Base-by-base conservation (phyloP, 208 protist species). In the Leptomonas pyrrhocoris region DNA sequence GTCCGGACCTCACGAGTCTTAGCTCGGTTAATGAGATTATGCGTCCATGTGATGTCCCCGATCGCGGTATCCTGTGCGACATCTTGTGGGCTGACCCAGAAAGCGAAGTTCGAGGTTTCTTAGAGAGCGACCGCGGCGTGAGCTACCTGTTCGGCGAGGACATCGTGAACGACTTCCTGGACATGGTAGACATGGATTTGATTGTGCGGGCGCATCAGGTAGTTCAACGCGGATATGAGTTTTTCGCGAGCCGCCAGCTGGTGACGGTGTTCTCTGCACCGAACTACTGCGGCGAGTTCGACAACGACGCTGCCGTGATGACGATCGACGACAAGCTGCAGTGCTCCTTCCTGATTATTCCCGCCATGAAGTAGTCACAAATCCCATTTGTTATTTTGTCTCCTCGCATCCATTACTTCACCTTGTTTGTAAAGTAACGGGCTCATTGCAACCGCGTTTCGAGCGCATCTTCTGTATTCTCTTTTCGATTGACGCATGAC, bases 261-360 rank as follows among this genome's bases (percentile, higher is more conserved):
- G 97, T 99, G 53, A 99, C 99, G 0, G 58, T 99, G 16, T 99
- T 99, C 88, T 99, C 96, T 11, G 99, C 99, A 0, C 98, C 98
- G 38, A 99, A 99, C 84, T 99, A 99, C 85, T 99, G 98, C 73
- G 98, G 98, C 59, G 93, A 99, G 71, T 98, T 99, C 67, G 99
- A 99, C 77, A 98, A 98, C 27, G 99, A 98, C 30, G 98, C 98
- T 12, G 98, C 99, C 5, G 77, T 95, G 45, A 89, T 92, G 98
- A 60, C 96, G 98, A 92, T 99, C 98, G 98, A 97, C 71, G 97
- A 99, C 50, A 97, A 97, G 48, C 81, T 99, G 21, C 98, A 98
- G 93, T 99, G 98, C 80, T 99, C 97, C 5, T 99, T 99, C 77
- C 84, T 98, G 42, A 92, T 98, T 46, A 82, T 94, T 61, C 82